phyloP scores from a whole-genome alignment of 148 eudicot species.

The Camellia lanceoleosa region DNA sequence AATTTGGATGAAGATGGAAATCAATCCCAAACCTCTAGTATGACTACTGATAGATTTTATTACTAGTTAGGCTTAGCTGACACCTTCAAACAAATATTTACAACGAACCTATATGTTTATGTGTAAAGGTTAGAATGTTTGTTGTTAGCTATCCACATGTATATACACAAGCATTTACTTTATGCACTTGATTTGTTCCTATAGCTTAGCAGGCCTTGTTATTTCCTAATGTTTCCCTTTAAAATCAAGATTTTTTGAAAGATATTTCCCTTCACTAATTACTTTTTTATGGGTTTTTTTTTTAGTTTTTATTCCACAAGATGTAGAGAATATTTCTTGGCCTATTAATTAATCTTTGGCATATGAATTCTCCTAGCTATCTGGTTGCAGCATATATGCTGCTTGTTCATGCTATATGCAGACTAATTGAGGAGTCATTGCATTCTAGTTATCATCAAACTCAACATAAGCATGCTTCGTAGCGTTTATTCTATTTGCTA shows the following conservation, averaged over 20 bases:
- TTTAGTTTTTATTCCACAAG: not conserved
- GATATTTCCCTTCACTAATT: not conserved
- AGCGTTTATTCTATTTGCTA: not conserved
- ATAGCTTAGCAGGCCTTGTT: too few species aligned
- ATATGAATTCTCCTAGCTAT: not conserved
- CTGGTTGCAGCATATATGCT: not conserved
- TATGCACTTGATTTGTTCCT: too few species aligned
- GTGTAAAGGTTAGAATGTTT: too few species aligned
- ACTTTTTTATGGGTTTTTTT: not conserved
- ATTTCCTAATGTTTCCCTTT: too few species aligned
- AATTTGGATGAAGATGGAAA: too few species aligned
- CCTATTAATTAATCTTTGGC: not conserved
- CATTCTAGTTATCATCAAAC: not conserved
- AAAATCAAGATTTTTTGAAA: not conserved
- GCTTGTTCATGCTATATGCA: not conserved
- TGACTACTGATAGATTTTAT: too few species aligned
- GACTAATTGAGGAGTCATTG: not conserved
- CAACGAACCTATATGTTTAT: too few species aligned
- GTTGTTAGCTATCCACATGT: too few species aligned
- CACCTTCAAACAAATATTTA: too few species aligned
- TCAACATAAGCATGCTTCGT: not conserved
- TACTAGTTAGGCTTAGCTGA: too few species aligned
- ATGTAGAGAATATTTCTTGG: not conserved
- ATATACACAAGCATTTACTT: too few species aligned
- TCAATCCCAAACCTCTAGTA: too few species aligned